Conservation (phyloP, 2,329 filamentous ascomycete species). For the Scedosporium minutisporum region DNA sequence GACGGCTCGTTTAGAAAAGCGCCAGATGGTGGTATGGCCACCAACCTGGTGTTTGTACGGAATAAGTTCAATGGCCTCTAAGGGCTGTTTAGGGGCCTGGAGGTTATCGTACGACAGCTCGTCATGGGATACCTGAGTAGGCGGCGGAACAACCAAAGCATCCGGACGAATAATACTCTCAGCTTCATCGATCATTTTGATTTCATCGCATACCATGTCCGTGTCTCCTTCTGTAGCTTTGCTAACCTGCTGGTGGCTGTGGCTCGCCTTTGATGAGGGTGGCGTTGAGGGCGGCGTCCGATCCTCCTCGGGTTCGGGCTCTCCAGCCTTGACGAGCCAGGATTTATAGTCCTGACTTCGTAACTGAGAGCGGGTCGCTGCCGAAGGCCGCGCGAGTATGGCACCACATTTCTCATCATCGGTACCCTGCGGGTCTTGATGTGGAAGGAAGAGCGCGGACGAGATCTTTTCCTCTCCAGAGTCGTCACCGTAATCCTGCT, state of each 20-base stretch:
- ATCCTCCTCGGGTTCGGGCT: constrained; percentile 29
- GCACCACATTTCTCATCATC: constrained; percentile 9
- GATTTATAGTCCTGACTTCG: constrained; percentile 30
- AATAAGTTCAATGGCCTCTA: constrained; percentile 90
- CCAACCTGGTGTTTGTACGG: constrained; percentile 97
- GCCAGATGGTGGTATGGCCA: constrained; percentile 91
- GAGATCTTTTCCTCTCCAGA: constrained; percentile 79
- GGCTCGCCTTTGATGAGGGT: constrained; percentile 8
- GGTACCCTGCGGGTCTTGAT: constrained; percentile 42
- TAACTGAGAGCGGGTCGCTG: constrained; percentile 5
- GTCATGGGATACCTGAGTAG: neutral
- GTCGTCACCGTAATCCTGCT: constrained; percentile 39
- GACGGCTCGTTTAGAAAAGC: constrained; percentile 87
- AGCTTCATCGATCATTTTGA: neutral
- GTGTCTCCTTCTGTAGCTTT: neutral
- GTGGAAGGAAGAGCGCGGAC: constrained; percentile 74
- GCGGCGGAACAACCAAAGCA: neutral
- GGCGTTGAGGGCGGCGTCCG: constrained; percentile 12
- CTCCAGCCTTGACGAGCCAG: constrained; percentile 51
- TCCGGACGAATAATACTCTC: neutral
- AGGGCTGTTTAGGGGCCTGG: constrained; percentile 42
- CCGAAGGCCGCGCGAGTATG: neutral
- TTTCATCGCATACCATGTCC: neutral
- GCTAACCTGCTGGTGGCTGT: neutral
- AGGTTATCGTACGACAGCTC: constrained; percentile 5